These are phyloP conservation scores for Gyrodon lividus DNA, from an alignment of 768 basidiomycete species.

Conservation along the genomic window DNA sequence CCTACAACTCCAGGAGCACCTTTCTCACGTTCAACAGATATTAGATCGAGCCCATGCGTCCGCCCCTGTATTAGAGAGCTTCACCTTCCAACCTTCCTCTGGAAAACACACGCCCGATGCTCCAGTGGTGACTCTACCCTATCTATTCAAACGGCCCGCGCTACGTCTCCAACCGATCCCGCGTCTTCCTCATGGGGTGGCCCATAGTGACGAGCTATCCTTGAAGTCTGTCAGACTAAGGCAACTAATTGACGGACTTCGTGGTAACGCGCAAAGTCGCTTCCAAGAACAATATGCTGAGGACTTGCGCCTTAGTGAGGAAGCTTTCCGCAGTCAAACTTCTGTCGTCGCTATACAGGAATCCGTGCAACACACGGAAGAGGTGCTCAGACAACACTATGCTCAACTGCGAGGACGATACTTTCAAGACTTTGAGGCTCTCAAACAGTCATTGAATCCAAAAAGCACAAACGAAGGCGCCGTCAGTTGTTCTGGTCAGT, in stretches of 20 bases:
- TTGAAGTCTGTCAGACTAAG: neutral
- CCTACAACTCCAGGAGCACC: conserved; percentile 7
- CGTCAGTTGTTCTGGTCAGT: conserved; percentile 23
- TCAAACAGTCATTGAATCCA: conserved; percentile 14
- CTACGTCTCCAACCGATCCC: neutral
- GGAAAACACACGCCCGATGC: neutral
- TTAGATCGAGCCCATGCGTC: neutral
- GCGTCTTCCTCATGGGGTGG: neutral
- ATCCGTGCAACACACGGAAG: neutral
- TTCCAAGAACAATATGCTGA: conserved; percentile 8
- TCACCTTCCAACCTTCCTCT: conserved; percentile 1
- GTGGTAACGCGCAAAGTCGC: neutral
- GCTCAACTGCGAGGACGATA: neutral
- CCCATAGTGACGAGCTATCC: neutral
- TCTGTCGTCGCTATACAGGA: neutral
- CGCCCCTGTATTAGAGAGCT: neutral
- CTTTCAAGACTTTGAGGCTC: neutral
- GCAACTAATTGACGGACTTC: neutral
- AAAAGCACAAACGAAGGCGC: conserved; percentile 8
- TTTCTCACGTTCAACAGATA: conserved; percentile 11
- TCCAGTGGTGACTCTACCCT: neutral
- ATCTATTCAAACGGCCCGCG: neutral
- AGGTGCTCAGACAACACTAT: conserved; percentile 2
- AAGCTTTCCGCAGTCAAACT: conserved; percentile 6
- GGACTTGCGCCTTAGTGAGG: conserved; percentile 6